phyloP scores from a whole-genome alignment of 345 rosid genomes.

The Kernera saxatilis region DNA sequence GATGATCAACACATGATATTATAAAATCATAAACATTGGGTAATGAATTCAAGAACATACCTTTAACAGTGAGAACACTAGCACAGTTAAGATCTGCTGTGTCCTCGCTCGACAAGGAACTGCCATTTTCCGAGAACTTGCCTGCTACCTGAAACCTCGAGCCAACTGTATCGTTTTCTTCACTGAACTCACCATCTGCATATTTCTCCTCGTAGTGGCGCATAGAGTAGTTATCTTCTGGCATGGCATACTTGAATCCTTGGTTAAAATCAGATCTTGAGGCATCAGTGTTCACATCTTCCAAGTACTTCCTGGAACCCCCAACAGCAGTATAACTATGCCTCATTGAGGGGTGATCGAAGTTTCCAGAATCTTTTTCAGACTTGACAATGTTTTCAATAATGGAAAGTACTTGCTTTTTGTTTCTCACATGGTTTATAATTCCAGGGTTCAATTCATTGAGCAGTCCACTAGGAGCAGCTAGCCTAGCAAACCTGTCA shows the following conservation, averaged over 20 bases:
- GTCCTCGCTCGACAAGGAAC: conserved; percentile 13
- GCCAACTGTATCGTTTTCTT: conserved; percentile 14
- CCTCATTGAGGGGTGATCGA: background rate
- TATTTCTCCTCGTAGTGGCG: background rate
- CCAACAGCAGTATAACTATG: background rate
- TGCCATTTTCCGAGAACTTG: conserved; percentile 14
- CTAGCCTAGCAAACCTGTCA: conserved; percentile 68
- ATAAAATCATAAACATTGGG: background rate
- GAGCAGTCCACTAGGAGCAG: conserved; percentile 89
- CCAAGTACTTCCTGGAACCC: conserved; percentile 15
- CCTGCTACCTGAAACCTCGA: background rate
- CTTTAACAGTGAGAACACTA: conserved; percentile 32
- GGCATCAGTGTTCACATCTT: conserved; percentile 1
- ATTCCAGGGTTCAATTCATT: conserved; percentile 89
- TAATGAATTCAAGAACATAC: conserved; percentile 9
- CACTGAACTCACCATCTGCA: conserved; percentile 16
- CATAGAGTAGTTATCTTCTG: conserved; percentile 7
- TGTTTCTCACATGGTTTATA: conserved; percentile 90
- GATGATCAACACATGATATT: conserved; percentile 1
- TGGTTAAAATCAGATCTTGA: conserved; percentile 12
- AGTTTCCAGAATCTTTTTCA: conserved; percentile 27
- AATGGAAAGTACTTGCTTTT: conserved; percentile 88
- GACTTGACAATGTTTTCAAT: conserved; percentile 74
- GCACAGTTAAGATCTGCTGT: conserved; percentile 19
- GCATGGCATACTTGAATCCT: conserved; percentile 11